Base-by-base conservation (phyloP, 768 basidiomycete species). In the Phylloporus scabripes region DNA sequence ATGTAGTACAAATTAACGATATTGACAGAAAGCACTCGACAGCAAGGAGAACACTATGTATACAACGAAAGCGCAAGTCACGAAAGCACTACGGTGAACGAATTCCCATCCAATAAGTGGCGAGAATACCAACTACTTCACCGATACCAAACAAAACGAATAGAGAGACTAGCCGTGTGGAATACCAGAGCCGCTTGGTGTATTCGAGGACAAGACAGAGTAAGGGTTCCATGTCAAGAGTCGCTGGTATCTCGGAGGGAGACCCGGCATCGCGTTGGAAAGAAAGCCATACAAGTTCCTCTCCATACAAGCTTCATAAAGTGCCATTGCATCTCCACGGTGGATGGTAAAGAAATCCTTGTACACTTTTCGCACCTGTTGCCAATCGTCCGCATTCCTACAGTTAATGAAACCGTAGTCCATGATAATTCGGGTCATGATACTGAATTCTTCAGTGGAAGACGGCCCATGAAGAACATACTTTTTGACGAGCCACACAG, bases 221-320 rank as follows among this genome's bases (percentile, higher is more conserved):
- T n/a, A 11, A 18, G 17, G 36, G 18, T 17, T 4, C 34, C 1
- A 17, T 17, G 4, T n/a, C 36, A 37, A n/a, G 18, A 37, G 18
- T 20, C 17, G 17, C 36, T 17, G 36, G 36, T 37, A 10, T 1
- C 20, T 20, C 36, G 9, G 18, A 37, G 17, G 38, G 3, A 46
- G 26, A 24, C 41, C 50, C 47, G 51, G 51, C 29, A 63, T 60
- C 37, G 49, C 45, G 6, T 38, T 51, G 24, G 42, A 42, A 23
- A 68, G 55, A 49, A 66, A 67, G 32, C 57, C 53, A 37, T 60
- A 65, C 5, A 72, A 49, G 24, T 58, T 52, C 12, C 74, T 72
- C 17, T 55, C 32, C 10, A 70, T 53, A 28, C 61, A 63, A 2
- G 70, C 72, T 18, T 64, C 46, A 44, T 74, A 70, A 15, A 76